These are phyloP conservation scores for Hortaea werneckii DNA, from an alignment of 2,329 filamentous ascomycete genomes.

Conservation along the genomic window DNA sequence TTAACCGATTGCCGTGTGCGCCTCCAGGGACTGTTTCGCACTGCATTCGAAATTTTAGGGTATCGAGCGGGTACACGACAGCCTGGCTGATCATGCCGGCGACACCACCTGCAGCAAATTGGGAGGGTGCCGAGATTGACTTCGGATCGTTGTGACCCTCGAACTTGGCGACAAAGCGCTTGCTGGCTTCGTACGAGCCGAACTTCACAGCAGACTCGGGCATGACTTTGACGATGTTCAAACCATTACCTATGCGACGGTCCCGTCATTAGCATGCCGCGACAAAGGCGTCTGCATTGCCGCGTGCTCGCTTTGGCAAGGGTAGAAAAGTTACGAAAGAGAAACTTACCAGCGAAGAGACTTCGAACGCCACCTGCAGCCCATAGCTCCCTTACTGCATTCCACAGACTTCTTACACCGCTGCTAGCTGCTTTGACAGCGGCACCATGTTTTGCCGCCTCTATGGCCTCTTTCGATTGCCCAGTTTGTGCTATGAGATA, in stretches of 20 bases:
- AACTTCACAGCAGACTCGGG: constrained; percentile 98
- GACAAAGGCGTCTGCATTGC: too few relatives aligned
- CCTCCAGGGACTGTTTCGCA: constrained; percentile 87
- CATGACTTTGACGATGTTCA: constrained; percentile 98
- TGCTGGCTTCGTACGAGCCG: constrained; percentile 79
- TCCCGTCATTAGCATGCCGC: not conserved
- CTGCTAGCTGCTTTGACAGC: constrained; percentile 54
- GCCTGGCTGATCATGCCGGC: constrained; percentile 94
- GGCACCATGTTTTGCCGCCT: constrained; percentile 61
- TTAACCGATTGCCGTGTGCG: constrained; percentile 69
- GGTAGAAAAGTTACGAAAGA: not conserved
- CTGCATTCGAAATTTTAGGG: constrained; percentile 77
- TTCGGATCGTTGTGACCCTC: constrained; percentile 81
- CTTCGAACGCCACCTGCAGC: constrained; percentile 75
- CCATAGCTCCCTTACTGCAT: constrained; percentile 71
- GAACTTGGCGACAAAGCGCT: constrained; percentile 71
- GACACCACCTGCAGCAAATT: constrained; percentile 81
- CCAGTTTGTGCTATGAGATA: constrained; percentile 89
- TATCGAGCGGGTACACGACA: constrained; percentile 89
- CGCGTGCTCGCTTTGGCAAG: not conserved
- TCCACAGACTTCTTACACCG: constrained; percentile 57
- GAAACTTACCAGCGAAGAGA: constrained; percentile 73
- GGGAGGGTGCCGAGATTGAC: constrained; percentile 70
- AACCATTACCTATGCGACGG: constrained; percentile 63
- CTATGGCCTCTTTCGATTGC: constrained; percentile 47